Evolutionary conservation across 2,329 filamentous ascomycete genomes (phyloP), one percentile per base, ranked within the genome.

Genomic region (Elsinoe fawcettii): DNA sequence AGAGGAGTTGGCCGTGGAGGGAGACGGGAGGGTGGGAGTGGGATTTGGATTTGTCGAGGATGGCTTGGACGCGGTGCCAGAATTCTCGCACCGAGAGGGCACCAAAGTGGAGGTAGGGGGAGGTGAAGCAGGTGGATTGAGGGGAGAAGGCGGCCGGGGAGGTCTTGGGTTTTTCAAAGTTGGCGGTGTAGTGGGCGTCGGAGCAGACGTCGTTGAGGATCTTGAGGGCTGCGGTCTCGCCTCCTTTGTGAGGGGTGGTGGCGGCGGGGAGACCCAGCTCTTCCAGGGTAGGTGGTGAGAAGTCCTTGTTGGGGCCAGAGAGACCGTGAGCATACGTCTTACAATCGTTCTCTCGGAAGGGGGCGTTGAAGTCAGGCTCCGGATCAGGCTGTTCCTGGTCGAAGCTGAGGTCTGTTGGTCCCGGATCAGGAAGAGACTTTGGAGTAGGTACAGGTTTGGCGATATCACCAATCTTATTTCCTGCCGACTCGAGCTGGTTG

Each of bases 111-210:
- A 89, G 70, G 66, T 87, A 82, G 0, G 87, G 86, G 0, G 85
- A 88, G 5, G 90, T 76, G 1, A 90, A 74, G 0, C 86, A 90
- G 0, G 87, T 90, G 0, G 85, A 80, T 66, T 86, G 85, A 0
- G 86, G 87, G 36, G 82, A 78, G 63, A 90, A 89, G 2, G 81
- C 84, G 1, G 87, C 86, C 0, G 87, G 87, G 34, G 83, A 87
- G 0, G 86, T 89, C 58, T 84, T 83, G 1, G 87, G 87, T 67
- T 91, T 91, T 65, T 84, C 80, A 64, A 91, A 91, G 0, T 82
- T 88, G 1, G 84, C 85, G 0, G 83, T 83, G 66, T 88, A 90
- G 55, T 81, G 76, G 59, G 81, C 76, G 60, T 90, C 73, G 2
- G 75, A 71, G 59, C 87, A 77, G 30, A 88, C 80, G 2, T 77